Percentiles rank a stretch among this genome's conserved stretches.
phyloP scores from a whole-genome alignment of 2,329 filamentous ascomycete genomes.

The Microcyclospora tardicrescens region DNA sequence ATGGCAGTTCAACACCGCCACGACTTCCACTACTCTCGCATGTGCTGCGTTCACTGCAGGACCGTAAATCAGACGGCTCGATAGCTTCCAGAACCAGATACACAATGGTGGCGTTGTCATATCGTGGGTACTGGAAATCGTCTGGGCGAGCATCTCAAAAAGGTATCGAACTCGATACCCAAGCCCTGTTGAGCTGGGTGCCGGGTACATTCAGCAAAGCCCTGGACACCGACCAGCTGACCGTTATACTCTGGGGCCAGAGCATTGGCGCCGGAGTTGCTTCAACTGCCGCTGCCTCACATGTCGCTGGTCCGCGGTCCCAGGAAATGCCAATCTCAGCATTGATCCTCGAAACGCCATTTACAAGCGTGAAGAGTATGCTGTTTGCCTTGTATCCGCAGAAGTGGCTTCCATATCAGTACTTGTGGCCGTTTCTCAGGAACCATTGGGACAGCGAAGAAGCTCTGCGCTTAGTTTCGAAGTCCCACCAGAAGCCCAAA shows the following conservation, averaged over 20 bases:
- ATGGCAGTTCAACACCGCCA: constrained; percentile 33
- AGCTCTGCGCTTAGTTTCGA: constrained; percentile 29
- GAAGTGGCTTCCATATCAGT: constrained; percentile 65
- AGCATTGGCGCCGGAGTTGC: constrained; percentile 64
- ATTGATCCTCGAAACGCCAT: constrained; percentile 63
- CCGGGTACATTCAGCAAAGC: constrained; percentile 20
- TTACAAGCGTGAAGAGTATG: constrained; percentile 58
- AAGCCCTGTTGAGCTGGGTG: constrained; percentile 52
- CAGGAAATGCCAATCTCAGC: constrained; percentile 26
- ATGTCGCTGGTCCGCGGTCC: constrained; percentile 17
- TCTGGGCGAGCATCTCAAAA: constrained; percentile 55
- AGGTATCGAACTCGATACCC: constrained; percentile 56
- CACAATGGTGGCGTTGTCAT: constrained; percentile 38
- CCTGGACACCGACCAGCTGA: too few relatives aligned
- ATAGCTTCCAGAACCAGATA: constrained; percentile 10
- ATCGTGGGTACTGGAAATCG: constrained; percentile 69
- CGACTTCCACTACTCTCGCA: constrained; percentile 35
- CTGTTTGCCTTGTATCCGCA: constrained; percentile 61
- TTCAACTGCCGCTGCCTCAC: constrained; percentile 42
- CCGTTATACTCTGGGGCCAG: constrained; percentile 59
- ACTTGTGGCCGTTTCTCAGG: constrained; percentile 60
- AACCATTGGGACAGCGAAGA: constrained; percentile 41
- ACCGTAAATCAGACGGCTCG: constrained; percentile 1
- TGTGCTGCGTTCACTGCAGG: constrained; percentile 30
- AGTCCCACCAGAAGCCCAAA: constrained; percentile 6